Conservation (phyloP, 352 stramenopile genomes). For the Peronospora farinosa region DNA sequence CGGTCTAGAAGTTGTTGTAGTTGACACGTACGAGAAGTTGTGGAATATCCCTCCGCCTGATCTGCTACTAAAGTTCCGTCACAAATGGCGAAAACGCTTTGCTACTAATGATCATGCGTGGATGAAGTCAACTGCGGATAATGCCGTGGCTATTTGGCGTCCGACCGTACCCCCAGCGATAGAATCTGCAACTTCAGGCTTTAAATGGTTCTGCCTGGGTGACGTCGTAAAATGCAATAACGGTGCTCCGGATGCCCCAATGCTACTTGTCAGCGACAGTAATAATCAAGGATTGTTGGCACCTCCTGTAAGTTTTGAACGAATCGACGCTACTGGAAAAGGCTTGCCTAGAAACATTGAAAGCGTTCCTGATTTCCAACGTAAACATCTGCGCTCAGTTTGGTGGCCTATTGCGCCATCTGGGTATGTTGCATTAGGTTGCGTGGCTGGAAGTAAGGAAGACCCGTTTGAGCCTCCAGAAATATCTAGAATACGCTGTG, state of each 20-base stretch:
- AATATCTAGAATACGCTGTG: slow-evolving; percentile 44
- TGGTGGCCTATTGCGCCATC: slow-evolving; percentile 79
- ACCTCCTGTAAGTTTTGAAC: slow-evolving; percentile 68
- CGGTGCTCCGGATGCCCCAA: slow-evolving; percentile 46
- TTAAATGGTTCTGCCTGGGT: slow-evolving; percentile 63
- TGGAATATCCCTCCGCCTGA: slow-evolving; percentile 80
- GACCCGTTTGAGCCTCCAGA: slow-evolving; percentile 67
- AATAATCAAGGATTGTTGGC: slow-evolving; percentile 39
- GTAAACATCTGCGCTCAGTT: slow-evolving; percentile 76
- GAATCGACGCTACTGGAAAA: slow-evolving; percentile 77
- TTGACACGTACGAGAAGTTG: slow-evolving; percentile 71
- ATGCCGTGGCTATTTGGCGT: slow-evolving; percentile 69
- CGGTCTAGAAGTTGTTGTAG: slow-evolving; percentile 65
- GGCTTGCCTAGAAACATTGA: slow-evolving; percentile 74
- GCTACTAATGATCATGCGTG: slow-evolving; percentile 22
- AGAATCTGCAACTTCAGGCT: slow-evolving; percentile 24
- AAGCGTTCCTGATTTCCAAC: slow-evolving; percentile 62
- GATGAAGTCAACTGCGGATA: slow-evolving; percentile 45
- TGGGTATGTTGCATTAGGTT: slow-evolving; percentile 72
- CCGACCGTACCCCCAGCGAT: slow-evolving; percentile 39
- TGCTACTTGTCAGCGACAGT: slow-evolving; percentile 58
- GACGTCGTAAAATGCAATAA: slow-evolving; percentile 63
- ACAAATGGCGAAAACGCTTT: slow-evolving; percentile 72
- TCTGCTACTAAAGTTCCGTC: slow-evolving; percentile 67
- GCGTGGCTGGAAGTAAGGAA: slow-evolving; percentile 73